Evolutionary conservation across 495 filamentous ascomycete genomes (phyloP).

Genomic region (Xylaria intraflava): DNA sequence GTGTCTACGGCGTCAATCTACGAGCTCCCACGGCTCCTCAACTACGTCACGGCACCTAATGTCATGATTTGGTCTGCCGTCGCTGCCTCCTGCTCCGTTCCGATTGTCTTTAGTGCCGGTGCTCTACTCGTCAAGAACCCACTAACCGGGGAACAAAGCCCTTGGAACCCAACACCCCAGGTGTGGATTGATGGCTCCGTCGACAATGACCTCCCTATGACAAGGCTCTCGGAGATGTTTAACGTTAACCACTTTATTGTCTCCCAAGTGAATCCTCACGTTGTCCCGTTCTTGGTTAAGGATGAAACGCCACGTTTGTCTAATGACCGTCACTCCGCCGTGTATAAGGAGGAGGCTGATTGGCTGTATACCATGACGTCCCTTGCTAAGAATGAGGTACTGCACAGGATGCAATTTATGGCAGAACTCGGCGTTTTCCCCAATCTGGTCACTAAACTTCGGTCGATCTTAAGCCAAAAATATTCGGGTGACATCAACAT

Average conservation of each 20-base stretch:
- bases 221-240: slow-evolving; percentile 85
- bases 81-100: slow-evolving; percentile 88
- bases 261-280: slow-evolving; percentile 91
- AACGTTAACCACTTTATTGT: slow-evolving; percentile 98
- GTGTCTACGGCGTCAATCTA: slow-evolving; percentile 83
- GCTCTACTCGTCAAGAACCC: slow-evolving; percentile 81
- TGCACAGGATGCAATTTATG: slow-evolving; percentile 75
- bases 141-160: slow-evolving; percentile 64
- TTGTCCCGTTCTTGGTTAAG: slow-evolving; percentile 76
- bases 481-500: slow-evolving; percentile 97
- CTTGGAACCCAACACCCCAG: slow-evolving; percentile 78
- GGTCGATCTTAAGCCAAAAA: slow-evolving; percentile 77
- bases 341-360: slow-evolving; percentile 28
- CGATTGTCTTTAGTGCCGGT: slow-evolving; percentile 72
- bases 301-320: slow-evolving; percentile 52
- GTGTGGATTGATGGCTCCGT: slow-evolving; percentile 91
- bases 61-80: slow-evolving; percentile 97
- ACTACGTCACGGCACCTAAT: slow-evolving; percentile 89
- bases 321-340: slow-evolving; percentile 32
- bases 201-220: slow-evolving; percentile 92
- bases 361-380: slow-evolving; percentile 67
- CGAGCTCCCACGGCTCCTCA: slow-evolving; percentile 78
- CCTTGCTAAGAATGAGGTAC: slow-evolving; percentile 71
- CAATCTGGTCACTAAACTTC: slow-evolving; percentile 68
- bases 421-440: slow-evolving; percentile 80